phyloP scores from a whole-genome alignment of 148 eudicot genomes.

The Rhododendron ovatum region DNA sequence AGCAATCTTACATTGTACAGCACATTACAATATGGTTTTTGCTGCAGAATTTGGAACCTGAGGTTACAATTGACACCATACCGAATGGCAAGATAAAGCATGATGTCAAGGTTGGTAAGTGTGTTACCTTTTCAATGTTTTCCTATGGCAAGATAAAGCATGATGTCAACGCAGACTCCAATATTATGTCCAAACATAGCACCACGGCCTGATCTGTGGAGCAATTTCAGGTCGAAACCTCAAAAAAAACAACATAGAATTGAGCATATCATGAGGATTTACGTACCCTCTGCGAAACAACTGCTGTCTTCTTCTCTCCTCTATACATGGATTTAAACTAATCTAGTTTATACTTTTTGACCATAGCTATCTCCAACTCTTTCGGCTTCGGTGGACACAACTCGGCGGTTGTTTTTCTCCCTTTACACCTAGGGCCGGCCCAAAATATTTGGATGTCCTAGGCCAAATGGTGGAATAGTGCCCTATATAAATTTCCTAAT shows the following conservation, averaged over 20 bases:
- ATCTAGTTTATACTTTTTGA: neutral
- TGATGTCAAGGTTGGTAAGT: slow-evolving; percentile 7
- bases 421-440: neutral
- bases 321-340: neutral
- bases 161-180: neutral
- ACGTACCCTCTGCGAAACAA: neutral
- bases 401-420: slow-evolving; percentile 3
- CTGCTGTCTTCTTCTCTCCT: neutral
- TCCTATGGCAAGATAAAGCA: neutral
- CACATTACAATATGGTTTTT: neutral
- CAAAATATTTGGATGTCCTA: too few relatives aligned
- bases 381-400: slow-evolving; percentile 18
- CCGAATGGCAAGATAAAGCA: slow-evolving; percentile 11
- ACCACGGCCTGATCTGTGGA: neutral
- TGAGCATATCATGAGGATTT: neutral
- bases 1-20: neutral
- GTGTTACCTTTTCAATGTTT: neutral
- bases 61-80: slow-evolving; percentile 13
- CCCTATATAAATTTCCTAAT: too few relatives aligned
- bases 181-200: neutral
- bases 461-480: too few relatives aligned
- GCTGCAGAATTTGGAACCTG: slow-evolving; percentile 14
- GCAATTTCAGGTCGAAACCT: neutral
- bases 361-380: slow-evolving; percentile 11
- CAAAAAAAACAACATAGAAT: neutral